A percentile compares a stretch with the other conserved stretches of the same genome.
phyloP scores from a whole-genome alignment of 2,329 filamentous ascomycete species.

The Falciphora oryzae region DNA sequence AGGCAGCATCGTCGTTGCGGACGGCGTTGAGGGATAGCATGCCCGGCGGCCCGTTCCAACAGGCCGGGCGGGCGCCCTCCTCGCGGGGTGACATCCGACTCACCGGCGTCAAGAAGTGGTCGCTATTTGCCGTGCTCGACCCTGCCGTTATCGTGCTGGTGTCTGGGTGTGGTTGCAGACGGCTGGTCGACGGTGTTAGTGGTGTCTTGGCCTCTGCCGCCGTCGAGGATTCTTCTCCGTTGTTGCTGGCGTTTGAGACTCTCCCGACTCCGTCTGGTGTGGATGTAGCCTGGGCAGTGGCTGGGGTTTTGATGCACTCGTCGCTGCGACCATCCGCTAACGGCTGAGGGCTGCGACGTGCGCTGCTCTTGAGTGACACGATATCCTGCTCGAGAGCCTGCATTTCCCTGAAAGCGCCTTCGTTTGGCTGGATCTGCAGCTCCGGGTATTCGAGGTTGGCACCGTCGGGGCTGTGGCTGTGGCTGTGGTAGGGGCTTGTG shows the following conservation, averaged over 20 bases:
- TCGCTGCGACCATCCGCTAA: not conserved
- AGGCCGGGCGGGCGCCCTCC: not conserved
- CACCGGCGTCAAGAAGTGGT: not conserved
- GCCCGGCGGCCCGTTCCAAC: too few species aligned
- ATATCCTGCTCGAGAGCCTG: constrained; percentile 18
- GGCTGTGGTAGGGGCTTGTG: constrained; percentile 10
- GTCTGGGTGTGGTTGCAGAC: not conserved
- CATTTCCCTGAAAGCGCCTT: constrained; percentile 17
- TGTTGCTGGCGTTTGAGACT: not conserved
- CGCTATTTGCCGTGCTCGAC: not conserved
- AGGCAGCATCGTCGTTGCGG: constrained; percentile 7
- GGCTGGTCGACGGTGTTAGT: not conserved
- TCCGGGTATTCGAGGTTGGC: constrained; percentile 19
- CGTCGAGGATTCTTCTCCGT: not conserved
- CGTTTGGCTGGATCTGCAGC: constrained; percentile 17
- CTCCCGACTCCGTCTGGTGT: not conserved
- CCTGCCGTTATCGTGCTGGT: not conserved
- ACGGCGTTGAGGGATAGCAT: constrained; percentile 7
- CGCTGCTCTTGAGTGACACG: constrained; percentile 15
- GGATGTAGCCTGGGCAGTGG: too few species aligned
- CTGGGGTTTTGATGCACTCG: not conserved
- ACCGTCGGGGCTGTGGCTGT: constrained; percentile 13
- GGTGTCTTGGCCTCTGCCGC: not conserved
- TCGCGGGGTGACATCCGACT: not conserved
- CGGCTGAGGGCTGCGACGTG: constrained; percentile 1